Base-by-base conservation (phyloP, 2,329 filamentous ascomycete species). In the Fusarium concolor region DNA sequence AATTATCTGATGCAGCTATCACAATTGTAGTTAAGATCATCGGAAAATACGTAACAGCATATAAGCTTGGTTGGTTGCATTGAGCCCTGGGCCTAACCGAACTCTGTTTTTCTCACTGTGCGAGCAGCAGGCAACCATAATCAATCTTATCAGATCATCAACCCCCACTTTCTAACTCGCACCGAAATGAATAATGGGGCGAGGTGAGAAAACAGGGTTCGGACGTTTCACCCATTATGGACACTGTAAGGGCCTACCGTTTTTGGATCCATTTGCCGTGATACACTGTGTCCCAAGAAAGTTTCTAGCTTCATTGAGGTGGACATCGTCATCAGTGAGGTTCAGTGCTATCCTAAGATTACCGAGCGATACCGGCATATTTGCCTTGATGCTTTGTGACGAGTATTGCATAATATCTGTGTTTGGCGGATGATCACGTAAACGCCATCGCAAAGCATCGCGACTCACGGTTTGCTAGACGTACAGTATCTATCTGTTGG, bases 141-240 rank as follows among this genome's bases (percentile, higher is more conserved):
- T 35, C 15, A 35, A 61, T 61, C 57, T 61, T 61, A 61, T 61
- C 57, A 39, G 57, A 61, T 61, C 55, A 61, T 61, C 56, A 61
- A 7, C 38, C 31, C 44, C 53, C 46, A 59, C 39, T 35, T 35
- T 6, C 24, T 22, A 15, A 10, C 22, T 31, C 57, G 31, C 28
- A 12, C 44, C 33, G 56, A 61, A 51, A 61, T 61, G 56, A 61
- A 41, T 35, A 37, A 10, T 33, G 22, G 33, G 14, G 15, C 33
- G 12, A 15, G 31, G 31, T 33, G 31, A 26, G 43, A 24, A 14
- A 39, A 26, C 41, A 45, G 22, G 38, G 56, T n/a, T 45, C 57
- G 57, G 56, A 61, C 28, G 56, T 61, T 35, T 53, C 57, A 61
- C 56, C 49, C 17, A 42, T 44, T 61, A 41, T 61, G 57, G 57